These are phyloP conservation scores for Martensiomyces pterosporus DNA, from an alignment of 192 early-diverging fungal species.

Conservation along the genomic window DNA sequence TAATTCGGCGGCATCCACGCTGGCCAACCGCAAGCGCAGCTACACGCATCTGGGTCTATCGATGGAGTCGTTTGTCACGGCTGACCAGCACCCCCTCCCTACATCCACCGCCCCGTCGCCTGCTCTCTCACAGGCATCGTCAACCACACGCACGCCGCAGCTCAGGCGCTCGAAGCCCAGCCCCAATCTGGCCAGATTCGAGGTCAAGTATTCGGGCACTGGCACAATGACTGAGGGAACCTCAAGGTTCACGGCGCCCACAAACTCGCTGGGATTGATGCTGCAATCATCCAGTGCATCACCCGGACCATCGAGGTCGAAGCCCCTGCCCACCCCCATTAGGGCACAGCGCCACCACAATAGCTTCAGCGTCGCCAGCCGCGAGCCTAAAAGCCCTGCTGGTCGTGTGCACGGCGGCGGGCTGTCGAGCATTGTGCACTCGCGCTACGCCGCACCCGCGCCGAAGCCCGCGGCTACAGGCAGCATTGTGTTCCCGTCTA, in stretches of 20 bases:
- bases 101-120: too few species aligned
- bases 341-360: slow-evolving; percentile 47
- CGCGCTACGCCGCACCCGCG: slow-evolving; percentile 10
- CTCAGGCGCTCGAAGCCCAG: slow-evolving; percentile 39
- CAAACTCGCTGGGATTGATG: slow-evolving; percentile 47
- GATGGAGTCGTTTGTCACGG: slow-evolving; percentile 34
- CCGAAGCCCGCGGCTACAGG: slow-evolving; percentile 12
- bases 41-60: slow-evolving; percentile 50
- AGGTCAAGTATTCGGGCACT: slow-evolving; percentile 17
- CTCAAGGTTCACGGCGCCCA: slow-evolving; percentile 28
- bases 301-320: slow-evolving; percentile 9
- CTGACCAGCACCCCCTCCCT: slow-evolving; percentile 5
- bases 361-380: slow-evolving; percentile 11
- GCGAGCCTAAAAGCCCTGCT: slow-evolving; percentile 35
- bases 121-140: slow-evolving; percentile 6
- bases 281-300: slow-evolving; percentile 24
- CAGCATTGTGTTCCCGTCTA: slow-evolving; percentile 44
- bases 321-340: slow-evolving; percentile 23
- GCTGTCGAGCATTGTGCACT: slow-evolving; percentile 31
- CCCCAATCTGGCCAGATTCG: slow-evolving; percentile 21
- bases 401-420: slow-evolving; percentile 29
- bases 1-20: slow-evolving; percentile 30
- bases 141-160: slow-evolving; percentile 13
- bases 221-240: slow-evolving; percentile 17
- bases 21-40: slow-evolving; percentile 49